Conservation (phyloP, 2,329 filamentous ascomycete species). For the Talaromyces amestolkiae region DNA sequence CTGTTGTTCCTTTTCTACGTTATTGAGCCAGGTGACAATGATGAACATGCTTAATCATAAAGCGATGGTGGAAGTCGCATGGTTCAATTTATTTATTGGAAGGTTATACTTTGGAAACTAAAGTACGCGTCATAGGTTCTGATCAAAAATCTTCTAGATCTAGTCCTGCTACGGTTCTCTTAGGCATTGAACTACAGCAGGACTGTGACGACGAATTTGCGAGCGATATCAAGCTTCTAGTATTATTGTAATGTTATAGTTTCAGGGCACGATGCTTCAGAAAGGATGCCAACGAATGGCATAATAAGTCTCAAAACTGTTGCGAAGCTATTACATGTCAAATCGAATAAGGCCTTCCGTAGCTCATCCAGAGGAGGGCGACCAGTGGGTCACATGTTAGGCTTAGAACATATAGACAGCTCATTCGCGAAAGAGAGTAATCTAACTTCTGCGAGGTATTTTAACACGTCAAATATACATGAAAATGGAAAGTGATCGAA, state of each 20-base stretch:
- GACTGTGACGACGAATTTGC: not conserved
- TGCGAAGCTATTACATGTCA: no score
- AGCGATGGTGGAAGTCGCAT: not conserved
- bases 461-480: not conserved
- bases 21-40: not conserved
- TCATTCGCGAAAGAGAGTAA: not conserved
- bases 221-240: not conserved
- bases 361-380: not conserved
- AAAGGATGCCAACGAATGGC: no score
- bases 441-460: not conserved
- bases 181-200: not conserved
- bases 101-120: not conserved
- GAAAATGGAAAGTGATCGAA: slow-evolving; percentile 1
- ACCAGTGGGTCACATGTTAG: slow-evolving; percentile 1
- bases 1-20: not conserved
- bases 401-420: not conserved
- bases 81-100: not conserved
- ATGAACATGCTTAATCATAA: not conserved
- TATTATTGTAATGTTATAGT: no score
- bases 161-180: not conserved
- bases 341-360: no score
- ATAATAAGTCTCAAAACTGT: no score
- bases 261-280: no score
- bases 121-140: not conserved
- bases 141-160: not conserved